Evolutionary conservation across 768 basidiomycete genomes (phyloP).

Genomic region (Boletus coccyginus): DNA sequence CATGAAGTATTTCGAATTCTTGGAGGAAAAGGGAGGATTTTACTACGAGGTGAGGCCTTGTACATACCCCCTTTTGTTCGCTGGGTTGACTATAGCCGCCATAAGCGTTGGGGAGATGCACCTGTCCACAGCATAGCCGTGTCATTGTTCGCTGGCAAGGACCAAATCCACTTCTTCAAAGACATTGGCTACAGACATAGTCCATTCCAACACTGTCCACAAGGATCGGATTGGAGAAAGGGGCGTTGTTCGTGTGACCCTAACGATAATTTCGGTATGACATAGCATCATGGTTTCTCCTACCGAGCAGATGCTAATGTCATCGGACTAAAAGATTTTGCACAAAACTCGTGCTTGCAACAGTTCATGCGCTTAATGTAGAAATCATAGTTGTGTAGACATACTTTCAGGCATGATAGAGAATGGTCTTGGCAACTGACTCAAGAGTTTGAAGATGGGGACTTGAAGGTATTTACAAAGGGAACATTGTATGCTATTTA

Average conservation of each 20-base stretch:
- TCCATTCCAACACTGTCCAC: slow-evolving; percentile 91
- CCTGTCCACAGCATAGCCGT: slow-evolving; percentile 88
- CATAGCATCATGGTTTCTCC: neutral
- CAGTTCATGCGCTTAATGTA: slow-evolving; percentile 30
- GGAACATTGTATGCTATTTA: too few species aligned
- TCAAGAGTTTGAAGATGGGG: too few species aligned
- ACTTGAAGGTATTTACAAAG: too few species aligned
- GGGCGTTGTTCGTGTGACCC: slow-evolving; percentile 89
- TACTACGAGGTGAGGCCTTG: slow-evolving; percentile 68
- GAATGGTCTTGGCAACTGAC: too few species aligned
- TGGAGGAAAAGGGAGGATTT: slow-evolving; percentile 81
- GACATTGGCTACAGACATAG: slow-evolving; percentile 93
- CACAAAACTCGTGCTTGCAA: slow-evolving; percentile 28
- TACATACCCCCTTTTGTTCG: neutral
- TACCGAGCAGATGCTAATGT: slow-evolving; percentile 3
- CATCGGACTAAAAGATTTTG: slow-evolving; percentile 16
- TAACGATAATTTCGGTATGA: slow-evolving; percentile 69
- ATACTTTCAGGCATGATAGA: too few species aligned
- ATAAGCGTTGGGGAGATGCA: slow-evolving; percentile 92
- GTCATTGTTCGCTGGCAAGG: slow-evolving; percentile 82
- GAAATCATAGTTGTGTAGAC: neutral
- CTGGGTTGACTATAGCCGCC: slow-evolving; percentile 1
- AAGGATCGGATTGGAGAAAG: slow-evolving; percentile 65
- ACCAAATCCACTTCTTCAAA: slow-evolving; percentile 92
- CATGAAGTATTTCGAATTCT: slow-evolving; percentile 74